A percentile compares a stretch with the other conserved stretches of the same genome.
Conservation (phyloP, 164 flowering plant species). For the Aristolochia californica region DNA sequence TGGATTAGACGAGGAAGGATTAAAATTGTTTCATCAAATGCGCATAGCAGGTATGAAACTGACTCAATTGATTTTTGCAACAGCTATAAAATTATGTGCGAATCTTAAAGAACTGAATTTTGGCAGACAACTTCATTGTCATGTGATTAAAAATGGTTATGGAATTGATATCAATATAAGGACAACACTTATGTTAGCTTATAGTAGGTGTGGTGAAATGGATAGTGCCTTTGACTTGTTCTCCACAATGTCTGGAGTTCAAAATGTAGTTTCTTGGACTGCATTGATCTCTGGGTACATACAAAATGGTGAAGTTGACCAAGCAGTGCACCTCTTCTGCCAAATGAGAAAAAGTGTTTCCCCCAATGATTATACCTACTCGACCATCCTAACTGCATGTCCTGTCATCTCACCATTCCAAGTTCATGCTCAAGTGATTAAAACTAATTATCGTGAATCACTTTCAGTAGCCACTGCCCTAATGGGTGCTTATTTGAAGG, state of each 20-base stretch:
- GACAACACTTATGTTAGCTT: constrained; percentile 63
- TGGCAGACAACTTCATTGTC: constrained; percentile 58
- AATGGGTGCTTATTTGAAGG: constrained; percentile 57
- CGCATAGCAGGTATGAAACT: constrained; percentile 34
- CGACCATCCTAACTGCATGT: constrained; percentile 58
- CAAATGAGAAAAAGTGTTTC: constrained; percentile 54
- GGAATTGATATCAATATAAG: constrained; percentile 31
- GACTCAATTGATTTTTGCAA: constrained; percentile 35
- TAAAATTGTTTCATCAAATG: constrained; percentile 49
- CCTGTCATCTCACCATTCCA: constrained; percentile 44
- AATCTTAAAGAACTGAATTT: constrained; percentile 41
- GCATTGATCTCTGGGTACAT: constrained; percentile 70
- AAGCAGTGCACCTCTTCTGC: constrained; percentile 43
- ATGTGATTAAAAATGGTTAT: constrained; percentile 40
- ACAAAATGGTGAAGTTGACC: constrained; percentile 37
- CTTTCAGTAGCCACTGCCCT: constrained; percentile 78
- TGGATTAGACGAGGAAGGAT: constrained; percentile 49
- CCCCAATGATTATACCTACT: constrained; percentile 76
- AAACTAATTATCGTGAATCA: constrained; percentile 44
- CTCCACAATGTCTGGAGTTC: constrained; percentile 26
- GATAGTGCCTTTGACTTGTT: constrained; percentile 53
- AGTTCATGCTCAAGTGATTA: constrained; percentile 67
- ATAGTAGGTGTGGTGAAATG: constrained; percentile 47
- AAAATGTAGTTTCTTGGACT: constrained; percentile 81
- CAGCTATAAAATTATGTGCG: constrained; percentile 51